A percentile compares a stretch with the other conserved stretches of the same genome.
Conservation (phyloP, 2,329 filamentous ascomycete species). For the Colletotrichum sp. region DNA sequence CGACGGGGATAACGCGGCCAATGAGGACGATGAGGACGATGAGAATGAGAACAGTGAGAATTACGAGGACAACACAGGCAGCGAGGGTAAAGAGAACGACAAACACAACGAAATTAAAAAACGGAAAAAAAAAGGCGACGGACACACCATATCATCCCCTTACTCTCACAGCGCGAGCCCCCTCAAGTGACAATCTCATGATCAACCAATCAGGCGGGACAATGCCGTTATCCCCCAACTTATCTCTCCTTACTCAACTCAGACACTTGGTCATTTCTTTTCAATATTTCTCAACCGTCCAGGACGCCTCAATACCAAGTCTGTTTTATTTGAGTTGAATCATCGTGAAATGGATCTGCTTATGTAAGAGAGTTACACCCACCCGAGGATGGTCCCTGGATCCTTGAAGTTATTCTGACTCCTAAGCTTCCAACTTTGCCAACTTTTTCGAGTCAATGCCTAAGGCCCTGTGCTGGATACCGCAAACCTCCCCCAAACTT, state of each 20-base stretch:
- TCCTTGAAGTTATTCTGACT: not conserved
- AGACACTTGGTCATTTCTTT: not conserved
- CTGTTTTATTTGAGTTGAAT: accelerated
- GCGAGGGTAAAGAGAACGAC: not conserved
- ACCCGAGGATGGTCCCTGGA: conserved; percentile 1
- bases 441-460: not conserved
- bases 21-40: no score
- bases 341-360: not conserved
- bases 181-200: not conserved
- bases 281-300: not conserved
- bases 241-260: accelerated
- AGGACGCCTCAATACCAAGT: not conserved
- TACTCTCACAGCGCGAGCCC: not conserved
- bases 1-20: no score
- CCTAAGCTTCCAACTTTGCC: conserved; percentile 5
- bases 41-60: not conserved
- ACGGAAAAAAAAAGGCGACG: no score
- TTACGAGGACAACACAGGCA: accelerated
- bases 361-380: not conserved
- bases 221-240: not conserved
- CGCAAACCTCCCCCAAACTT: not conserved
- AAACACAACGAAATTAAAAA: not conserved
- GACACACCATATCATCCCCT: not conserved
- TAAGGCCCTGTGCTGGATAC: not conserved
- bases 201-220: accelerated